These are phyloP conservation scores for Paxillus rubicundulus DNA, from an alignment of 768 basidiomycete genomes.

Conservation along the genomic window DNA sequence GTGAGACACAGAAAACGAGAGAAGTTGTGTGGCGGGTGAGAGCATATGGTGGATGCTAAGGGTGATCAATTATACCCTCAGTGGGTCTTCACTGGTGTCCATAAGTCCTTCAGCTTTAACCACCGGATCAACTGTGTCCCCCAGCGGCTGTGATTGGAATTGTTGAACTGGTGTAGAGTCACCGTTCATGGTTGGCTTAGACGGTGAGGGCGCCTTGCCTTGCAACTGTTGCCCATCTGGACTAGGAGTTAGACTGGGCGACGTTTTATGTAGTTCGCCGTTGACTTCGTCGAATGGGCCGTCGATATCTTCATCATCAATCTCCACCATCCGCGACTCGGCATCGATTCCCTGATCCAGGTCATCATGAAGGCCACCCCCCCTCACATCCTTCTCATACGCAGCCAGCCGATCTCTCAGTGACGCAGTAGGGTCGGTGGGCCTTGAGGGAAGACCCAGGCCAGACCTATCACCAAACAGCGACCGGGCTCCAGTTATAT, in stretches of 20 bases:
- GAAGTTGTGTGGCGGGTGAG: constrained; percentile 3
- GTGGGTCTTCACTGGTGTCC: constrained; percentile 62
- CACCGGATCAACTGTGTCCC: constrained; percentile 52
- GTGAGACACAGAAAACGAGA: constrained; percentile 5
- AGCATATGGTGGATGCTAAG: neutral
- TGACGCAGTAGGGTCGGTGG: constrained; percentile 52
- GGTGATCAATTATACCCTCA: constrained; percentile 33
- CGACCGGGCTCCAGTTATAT: constrained; percentile 34
- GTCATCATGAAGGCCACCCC: constrained; percentile 33
- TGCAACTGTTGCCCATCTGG: constrained; percentile 20
- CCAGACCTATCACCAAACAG: constrained; percentile 52
- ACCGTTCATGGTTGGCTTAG: constrained; percentile 47
- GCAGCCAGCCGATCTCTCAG: constrained; percentile 63
- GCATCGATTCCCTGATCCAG: constrained; percentile 16
- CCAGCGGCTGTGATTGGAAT: constrained; percentile 46
- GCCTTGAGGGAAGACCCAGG: constrained; percentile 38
- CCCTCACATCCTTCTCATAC: constrained; percentile 51
- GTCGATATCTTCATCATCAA: constrained; percentile 31
- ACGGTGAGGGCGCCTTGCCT: constrained; percentile 48
- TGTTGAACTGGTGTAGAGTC: constrained; percentile 47
- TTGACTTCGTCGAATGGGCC: constrained; percentile 31
- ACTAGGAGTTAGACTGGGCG: constrained; percentile 23
- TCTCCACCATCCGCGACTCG: constrained; percentile 28
- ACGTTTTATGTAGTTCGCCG: constrained; percentile 34
- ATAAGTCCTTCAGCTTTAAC: constrained; percentile 63